Base-by-base conservation (phyloP, 441 rosid species). In the Capsella rubella region DNA sequence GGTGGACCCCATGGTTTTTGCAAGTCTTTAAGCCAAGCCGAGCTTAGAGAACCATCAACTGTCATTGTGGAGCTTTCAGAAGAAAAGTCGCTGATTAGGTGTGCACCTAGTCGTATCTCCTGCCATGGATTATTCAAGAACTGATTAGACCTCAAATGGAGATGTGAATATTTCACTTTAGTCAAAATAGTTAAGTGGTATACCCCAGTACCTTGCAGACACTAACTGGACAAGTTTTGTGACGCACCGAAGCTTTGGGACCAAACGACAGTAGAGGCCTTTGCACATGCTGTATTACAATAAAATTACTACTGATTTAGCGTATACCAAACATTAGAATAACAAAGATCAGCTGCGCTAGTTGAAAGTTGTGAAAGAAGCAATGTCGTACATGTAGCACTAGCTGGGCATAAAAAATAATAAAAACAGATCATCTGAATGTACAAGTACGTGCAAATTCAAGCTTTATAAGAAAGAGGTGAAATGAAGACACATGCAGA, bases 261-360 rank as follows among this genome's bases (percentile, higher is more conserved):
- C 98, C 99, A 85, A 95, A 95, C 58, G 97, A 93, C 43, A 87
- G 85, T 58, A 90, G 85, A 57, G 99, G 97, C 75, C 95, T 90
- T 83, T 93, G 95, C 69, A 90, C 97, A 82, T 95, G 91, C 99
- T 95, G 91, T 43, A 27, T 64, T 2, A 79, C 25, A 81, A 81
- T 57, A 78, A 53, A 42, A 67, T 37, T 66, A 60, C 16, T 53
- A 13, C 58, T 8, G 6, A 63, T 54, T 53, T 69, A 67, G 62
- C 37, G 28, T 43, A 73, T 28, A 31, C 16, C 68, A 80, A 32
- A 70, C 64, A 35, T 12, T 35, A 62, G 21, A 28, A 37, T 42
- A 40, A 16, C 29, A 29, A 58, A 18, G 15, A 59, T 75, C 52
- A 31, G 39, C 34, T 37, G 45, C 9, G 12, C 35, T 61, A 43